Evolutionary conservation across 2,329 filamentous ascomycete genomes (phyloP).

Genomic region (Trichoderma atroviride): DNA sequence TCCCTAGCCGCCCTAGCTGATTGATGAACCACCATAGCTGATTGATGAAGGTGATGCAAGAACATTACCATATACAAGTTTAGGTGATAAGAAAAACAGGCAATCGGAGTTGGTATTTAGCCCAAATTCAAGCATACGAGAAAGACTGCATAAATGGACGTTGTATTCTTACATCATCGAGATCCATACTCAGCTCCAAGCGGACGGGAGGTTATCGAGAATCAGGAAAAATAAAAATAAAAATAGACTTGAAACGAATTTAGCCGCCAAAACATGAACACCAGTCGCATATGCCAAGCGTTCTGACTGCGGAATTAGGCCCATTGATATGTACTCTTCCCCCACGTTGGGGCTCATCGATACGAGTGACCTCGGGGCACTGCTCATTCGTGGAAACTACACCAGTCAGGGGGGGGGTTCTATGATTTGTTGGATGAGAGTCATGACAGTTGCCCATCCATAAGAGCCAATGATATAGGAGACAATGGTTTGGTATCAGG

Average conservation of each 20-base stretch:
- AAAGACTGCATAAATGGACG: not conserved
- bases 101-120: not conserved
- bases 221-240: not conserved
- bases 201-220: not conserved
- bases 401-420: not conserved
- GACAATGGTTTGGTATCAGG: not conserved
- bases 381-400: not conserved
- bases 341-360: not conserved
- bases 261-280: not conserved
- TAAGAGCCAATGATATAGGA: not conserved
- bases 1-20: too few species aligned
- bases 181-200: not conserved
- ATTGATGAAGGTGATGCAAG: not conserved
- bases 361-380: not conserved
- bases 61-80: not conserved
- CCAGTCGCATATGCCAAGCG: not conserved
- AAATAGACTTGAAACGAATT: not conserved
- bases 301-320: not conserved
- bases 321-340: not conserved
- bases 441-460: not conserved
- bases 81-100: not conserved
- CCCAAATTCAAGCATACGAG: not conserved
- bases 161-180: not conserved
- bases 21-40: too few species aligned
- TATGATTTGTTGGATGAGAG: not conserved